Evolutionary conservation across 1,284 basidiomycete species (phyloP), one percentile per base, ranked within the genome.

Genomic region (Apiotrichum akiyoshidainum): DNA sequence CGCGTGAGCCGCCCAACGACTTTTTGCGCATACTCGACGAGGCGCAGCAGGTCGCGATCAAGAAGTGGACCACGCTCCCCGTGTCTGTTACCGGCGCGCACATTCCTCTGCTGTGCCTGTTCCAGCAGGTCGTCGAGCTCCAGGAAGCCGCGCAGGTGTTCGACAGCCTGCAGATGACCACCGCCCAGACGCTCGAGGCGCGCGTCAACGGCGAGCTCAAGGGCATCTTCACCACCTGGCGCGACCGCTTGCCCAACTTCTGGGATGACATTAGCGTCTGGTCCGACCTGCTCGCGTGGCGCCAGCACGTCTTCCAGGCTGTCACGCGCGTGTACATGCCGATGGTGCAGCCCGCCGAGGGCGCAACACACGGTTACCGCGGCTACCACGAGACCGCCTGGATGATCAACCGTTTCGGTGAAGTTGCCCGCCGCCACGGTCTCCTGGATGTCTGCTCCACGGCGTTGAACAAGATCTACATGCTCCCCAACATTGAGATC

Each of bases 351-450:
- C 73, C 72, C 35, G 69, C 69, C 31, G 78, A 79, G 55, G 80
- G 80, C 33, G 80, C 80, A 40, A 98, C 94, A 2, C 92, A 87
- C 72, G 96, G 95, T 6, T 99, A 93, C 78, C 85, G 97, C 55
- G 97, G 96, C n/a, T 99, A 92, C 76, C 97, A 99, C 74, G 96
- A 99, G 82, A 99, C 94, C 0, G 96, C 96, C 5, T 99, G 96
- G 97, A 99, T 98, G 76, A 98, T 99, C 82, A 99, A 99, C 76
- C 88, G 96, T 11, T 99, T 99, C 73, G 97, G 97, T n/a, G 96
- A 99, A 75, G 93, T 98, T 55, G 95, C 97, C 31, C 84, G 96
- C 60, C 97, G 99, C 79, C 96, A 99, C 72, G 90, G 95, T 63
- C 83, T 99, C 12, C 84, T 94, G 53, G 95, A 99, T 54, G 95